Evolutionary conservation across 768 basidiomycete species (phyloP).

Genomic region (Leccinum incarnatum): DNA sequence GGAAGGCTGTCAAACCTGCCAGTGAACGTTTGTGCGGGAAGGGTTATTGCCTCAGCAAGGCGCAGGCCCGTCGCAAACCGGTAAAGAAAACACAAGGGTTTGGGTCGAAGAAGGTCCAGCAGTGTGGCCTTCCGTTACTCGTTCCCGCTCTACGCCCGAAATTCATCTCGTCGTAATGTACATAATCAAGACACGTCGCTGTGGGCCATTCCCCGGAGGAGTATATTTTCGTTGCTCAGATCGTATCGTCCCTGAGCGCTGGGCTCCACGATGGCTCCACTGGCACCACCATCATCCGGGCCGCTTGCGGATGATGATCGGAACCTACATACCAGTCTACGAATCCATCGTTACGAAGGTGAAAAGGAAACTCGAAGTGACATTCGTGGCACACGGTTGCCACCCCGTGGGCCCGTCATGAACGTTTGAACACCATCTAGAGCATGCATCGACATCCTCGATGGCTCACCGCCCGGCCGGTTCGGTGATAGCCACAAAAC

Average conservation of each 20-base stretch:
- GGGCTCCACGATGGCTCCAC: neutral
- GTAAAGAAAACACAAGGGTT: slow-evolving; percentile 2
- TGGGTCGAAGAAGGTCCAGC: slow-evolving; percentile 6
- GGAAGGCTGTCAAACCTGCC: slow-evolving; percentile 12
- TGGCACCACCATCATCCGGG: neutral
- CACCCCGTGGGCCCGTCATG: slow-evolving; percentile 2
- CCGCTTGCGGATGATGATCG: slow-evolving; percentile 26
- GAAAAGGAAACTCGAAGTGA: slow-evolving; percentile 11
- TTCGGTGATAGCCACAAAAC: slow-evolving; percentile 12
- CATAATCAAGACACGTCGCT: slow-evolving; percentile 11
- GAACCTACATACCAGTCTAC: slow-evolving; percentile 9
- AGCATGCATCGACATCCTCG: slow-evolving; percentile 1
- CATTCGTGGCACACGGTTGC: slow-evolving; percentile 12
- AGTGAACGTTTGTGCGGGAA: slow-evolving; percentile 5
- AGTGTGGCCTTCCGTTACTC: neutral
- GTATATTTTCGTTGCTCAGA: slow-evolving; percentile 13
- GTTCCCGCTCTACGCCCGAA: slow-evolving; percentile 20
- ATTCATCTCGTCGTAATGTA: slow-evolving; percentile 3
- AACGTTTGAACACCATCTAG: neutral
- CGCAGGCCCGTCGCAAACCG: neutral
- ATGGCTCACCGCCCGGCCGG: slow-evolving; percentile 5
- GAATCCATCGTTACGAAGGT: slow-evolving; percentile 3
- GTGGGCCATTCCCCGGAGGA: neutral
- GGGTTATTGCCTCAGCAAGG: slow-evolving; percentile 11
- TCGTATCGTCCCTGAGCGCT: neutral